phyloP scores from a whole-genome alignment of 164 flowering plant genomes.

The Macadamia tetraphylla region DNA sequence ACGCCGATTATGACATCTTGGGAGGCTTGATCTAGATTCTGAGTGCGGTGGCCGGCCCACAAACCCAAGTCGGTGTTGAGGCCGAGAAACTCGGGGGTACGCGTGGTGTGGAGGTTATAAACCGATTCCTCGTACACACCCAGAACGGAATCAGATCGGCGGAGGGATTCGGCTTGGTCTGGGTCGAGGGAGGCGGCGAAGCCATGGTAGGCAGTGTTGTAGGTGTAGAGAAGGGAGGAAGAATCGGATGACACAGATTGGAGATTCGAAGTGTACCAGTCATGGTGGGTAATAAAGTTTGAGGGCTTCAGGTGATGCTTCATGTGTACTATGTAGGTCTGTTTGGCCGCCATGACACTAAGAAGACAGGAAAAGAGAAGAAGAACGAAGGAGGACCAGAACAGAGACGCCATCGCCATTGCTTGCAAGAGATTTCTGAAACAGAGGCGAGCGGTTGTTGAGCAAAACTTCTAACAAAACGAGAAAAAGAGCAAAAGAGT shows the following conservation, averaged over 20 bases:
- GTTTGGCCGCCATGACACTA: slow-evolving; percentile 20
- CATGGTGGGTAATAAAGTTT: slow-evolving; percentile 37
- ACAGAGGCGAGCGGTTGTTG: too few species aligned
- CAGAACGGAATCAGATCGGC: slow-evolving; percentile 40
- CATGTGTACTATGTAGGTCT: slow-evolving; percentile 71
- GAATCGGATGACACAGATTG: slow-evolving; percentile 30
- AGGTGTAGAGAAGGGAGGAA: slow-evolving; percentile 37
- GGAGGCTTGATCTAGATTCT: slow-evolving; percentile 37
- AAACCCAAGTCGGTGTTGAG: slow-evolving; percentile 5
- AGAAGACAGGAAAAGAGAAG: slow-evolving; percentile 1
- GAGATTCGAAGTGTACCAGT: slow-evolving; percentile 42
- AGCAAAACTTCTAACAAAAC: too few species aligned
- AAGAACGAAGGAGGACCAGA: background rate
- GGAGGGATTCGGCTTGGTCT: slow-evolving; percentile 40
- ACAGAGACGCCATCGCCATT: background rate
- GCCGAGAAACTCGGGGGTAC: slow-evolving; percentile 66
- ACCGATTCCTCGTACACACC: slow-evolving; percentile 54
- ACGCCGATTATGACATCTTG: slow-evolving; percentile 67
- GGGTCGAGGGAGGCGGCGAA: slow-evolving; percentile 61
- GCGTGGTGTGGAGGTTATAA: slow-evolving; percentile 72
- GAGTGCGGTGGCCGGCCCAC: slow-evolving; percentile 26
- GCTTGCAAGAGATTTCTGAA: background rate
- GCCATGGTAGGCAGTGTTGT: slow-evolving; percentile 53
- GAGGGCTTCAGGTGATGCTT: slow-evolving; percentile 37
- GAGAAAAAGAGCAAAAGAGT: too few species aligned